phyloP scores from a whole-genome alignment of 2,329 filamentous ascomycete species.

The Sporothrix variecibatus region DNA sequence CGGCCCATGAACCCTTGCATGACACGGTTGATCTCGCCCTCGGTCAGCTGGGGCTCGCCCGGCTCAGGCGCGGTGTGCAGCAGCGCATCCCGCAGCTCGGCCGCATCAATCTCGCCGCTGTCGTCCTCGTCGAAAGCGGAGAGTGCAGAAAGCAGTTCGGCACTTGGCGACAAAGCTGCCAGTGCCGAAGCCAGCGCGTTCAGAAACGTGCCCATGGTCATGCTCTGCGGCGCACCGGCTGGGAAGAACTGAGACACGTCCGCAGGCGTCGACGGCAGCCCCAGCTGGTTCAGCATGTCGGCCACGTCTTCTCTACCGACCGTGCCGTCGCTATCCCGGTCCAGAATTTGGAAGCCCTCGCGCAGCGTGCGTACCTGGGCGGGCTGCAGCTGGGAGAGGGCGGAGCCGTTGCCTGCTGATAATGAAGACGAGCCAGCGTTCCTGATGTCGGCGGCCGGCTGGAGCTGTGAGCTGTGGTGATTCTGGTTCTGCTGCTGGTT shows the following conservation, averaged over 20 bases:
- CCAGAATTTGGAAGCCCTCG: constrained; percentile 91
- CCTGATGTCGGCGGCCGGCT: constrained; percentile 42
- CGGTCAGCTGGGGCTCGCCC: constrained; percentile 64
- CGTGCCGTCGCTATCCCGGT: constrained; percentile 81
- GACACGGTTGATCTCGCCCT: constrained; percentile 81
- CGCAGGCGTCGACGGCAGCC: constrained; percentile 70
- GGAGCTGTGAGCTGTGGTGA: constrained; percentile 31
- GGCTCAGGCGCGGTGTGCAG: constrained; percentile 78
- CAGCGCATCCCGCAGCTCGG: constrained; percentile 78
- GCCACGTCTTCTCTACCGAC: constrained; percentile 81
- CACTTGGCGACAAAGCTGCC: constrained; percentile 70
- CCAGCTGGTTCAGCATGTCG: constrained; percentile 84
- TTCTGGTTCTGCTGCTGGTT: constrained; percentile 31
- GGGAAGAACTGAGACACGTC: constrained; percentile 84
- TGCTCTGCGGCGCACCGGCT: constrained; percentile 66
- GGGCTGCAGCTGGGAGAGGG: constrained; percentile 73
- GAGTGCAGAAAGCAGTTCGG: constrained; percentile 85
- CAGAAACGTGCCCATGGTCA: constrained; percentile 83
- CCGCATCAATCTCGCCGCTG: constrained; percentile 85
- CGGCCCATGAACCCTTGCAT: constrained; percentile 82
- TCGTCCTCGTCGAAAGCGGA: constrained; percentile 96
- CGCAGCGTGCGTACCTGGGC: constrained; percentile 83
- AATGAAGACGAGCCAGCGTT: constrained; percentile 37
- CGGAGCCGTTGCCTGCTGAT: constrained; percentile 46
- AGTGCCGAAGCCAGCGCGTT: constrained; percentile 77